Base-by-base conservation (phyloP, 352 stramenopile species). In the Pythium insidiosum region DNA sequence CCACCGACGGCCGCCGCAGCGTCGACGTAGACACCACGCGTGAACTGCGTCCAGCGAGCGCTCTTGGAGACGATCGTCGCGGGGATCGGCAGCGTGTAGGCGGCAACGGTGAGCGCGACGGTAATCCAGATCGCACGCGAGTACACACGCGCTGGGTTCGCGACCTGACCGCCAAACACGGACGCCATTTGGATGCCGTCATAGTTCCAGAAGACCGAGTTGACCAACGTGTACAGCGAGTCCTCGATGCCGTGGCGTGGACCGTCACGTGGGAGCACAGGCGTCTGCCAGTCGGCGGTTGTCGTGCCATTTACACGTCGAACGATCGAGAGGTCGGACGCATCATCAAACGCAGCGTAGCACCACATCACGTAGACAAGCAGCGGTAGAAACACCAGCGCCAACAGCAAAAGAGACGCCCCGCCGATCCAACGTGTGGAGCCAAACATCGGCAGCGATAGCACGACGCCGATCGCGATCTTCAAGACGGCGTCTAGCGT, bases 201-300 rank as follows among this genome's bases (percentile, higher is more conserved):
- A 19, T 92, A 74, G 61, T 95, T 95, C 87, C 89, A 97, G 55
- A 95, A 96, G 19, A 97, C 56, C 38, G 89, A 87, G 50, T 95
- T 97, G 16, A 96, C 41, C 28, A 83, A 81, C 5, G 68, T 61
- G 30, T 68, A 47, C 77, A 79, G 95, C 7, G 81, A 23, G 39
- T 59, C 69, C 1, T 56, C 31, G 21, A 58, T 22, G 11, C 36
- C 50, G 9, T n/a, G n/a, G n/a, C n/a, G n/a, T n/a, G n/a, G n/a
- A 9, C 45, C 56, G 20, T 28, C 30, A 1, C 23, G 16, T 35
- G 28, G 13, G 25, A 52, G 31, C 10, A 39, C n/a, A 13, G 26
- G 35, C 2, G 12, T 26, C 4, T 24, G 12, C 2, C 18, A 7
- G 36, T 50, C 38, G n/a, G 9, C 15, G 1, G n/a, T 45, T 12